A percentile compares a stretch with the other conserved stretches of the same genome.
These are phyloP conservation scores for Didymosphaeria variabile DNA, from an alignment of 2,329 filamentous ascomycete genomes.

Conservation along the genomic window DNA sequence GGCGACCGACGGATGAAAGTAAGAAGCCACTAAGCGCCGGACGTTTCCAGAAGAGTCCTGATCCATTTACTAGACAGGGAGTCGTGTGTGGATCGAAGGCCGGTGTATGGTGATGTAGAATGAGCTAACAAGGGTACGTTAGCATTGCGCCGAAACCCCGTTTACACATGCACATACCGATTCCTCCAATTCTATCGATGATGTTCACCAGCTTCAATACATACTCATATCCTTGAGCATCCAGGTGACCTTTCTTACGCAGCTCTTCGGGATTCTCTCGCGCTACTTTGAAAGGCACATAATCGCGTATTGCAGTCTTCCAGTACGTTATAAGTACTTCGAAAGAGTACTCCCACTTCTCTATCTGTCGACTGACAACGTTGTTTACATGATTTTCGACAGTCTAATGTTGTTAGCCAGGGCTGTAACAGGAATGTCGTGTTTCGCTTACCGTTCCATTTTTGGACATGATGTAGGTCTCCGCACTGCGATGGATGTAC, in stretches of 20 bases:
- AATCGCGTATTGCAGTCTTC: constrained; percentile 42
- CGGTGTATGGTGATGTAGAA: constrained; percentile 40
- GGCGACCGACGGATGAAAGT: neutral
- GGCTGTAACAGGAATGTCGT: neutral
- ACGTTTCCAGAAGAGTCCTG: constrained; percentile 42
- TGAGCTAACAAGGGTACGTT: constrained; percentile 33
- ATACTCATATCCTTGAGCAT: constrained; percentile 42
- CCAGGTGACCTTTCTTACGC: constrained; percentile 39
- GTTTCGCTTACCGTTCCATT: constrained; percentile 43
- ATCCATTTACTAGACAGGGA: constrained; percentile 46
- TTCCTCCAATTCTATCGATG: constrained; percentile 33
- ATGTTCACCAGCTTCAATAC: constrained; percentile 36
- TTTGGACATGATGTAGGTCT: constrained; percentile 46
- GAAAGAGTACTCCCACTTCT: constrained; percentile 47
- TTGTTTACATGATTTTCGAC: constrained; percentile 44
- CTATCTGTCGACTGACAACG: constrained; percentile 44
- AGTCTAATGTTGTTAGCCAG: constrained; percentile 33
- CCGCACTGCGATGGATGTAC: constrained; percentile 45
- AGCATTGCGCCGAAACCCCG: neutral
- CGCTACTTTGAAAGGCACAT: constrained; percentile 44
- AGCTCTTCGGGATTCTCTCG: constrained; percentile 48
- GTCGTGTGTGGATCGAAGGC: constrained; percentile 33
- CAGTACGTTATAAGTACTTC: constrained; percentile 45
- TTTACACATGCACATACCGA: constrained; percentile 30
- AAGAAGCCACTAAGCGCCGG: constrained; percentile 32